These are phyloP conservation scores for Ceratocystis destructans DNA, from an alignment of 2,329 filamentous ascomycete species.

Conservation along the genomic window DNA sequence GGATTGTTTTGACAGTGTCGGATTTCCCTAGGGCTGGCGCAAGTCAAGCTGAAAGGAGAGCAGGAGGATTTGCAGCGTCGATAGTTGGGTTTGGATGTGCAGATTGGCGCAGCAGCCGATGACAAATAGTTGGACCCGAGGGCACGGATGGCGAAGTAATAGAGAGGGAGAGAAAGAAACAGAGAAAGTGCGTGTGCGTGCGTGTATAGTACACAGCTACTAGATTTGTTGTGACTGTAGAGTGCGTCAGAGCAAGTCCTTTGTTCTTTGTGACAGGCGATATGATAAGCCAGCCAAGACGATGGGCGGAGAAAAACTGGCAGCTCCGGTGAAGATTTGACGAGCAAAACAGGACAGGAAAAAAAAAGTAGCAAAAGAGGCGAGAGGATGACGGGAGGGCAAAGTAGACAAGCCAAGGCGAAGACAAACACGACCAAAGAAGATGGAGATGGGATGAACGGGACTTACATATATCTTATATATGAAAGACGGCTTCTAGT, in stretches of 20 bases:
- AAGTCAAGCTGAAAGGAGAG: background rate
- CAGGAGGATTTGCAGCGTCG: background rate
- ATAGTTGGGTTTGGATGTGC: slow-evolving; percentile 4
- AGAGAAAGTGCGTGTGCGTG: background rate
- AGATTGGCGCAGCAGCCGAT: slow-evolving; percentile 2
- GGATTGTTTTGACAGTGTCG: slow-evolving; percentile 8
- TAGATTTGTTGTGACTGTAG: background rate
- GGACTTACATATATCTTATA: slow-evolving; percentile 5
- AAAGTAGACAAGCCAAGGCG: background rate
- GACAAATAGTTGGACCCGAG: background rate
- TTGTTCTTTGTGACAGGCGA: background rate
- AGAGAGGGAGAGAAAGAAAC: too few relatives aligned
- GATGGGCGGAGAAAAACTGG: background rate
- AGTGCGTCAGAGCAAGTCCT: background rate
- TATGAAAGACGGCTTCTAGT: background rate
- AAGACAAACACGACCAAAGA: background rate
- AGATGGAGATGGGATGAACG: background rate
- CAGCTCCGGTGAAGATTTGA: background rate
- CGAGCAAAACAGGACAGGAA: background rate
- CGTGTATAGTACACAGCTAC: background rate
- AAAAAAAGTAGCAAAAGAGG: background rate
- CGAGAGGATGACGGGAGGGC: background rate
- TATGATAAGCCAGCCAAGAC: background rate
- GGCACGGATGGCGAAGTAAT: background rate
- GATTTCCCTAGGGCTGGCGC: slow-evolving; percentile 1